phyloP scores from a whole-genome alignment of 148 eudicot species.

The Pouteria glomerata region DNA sequence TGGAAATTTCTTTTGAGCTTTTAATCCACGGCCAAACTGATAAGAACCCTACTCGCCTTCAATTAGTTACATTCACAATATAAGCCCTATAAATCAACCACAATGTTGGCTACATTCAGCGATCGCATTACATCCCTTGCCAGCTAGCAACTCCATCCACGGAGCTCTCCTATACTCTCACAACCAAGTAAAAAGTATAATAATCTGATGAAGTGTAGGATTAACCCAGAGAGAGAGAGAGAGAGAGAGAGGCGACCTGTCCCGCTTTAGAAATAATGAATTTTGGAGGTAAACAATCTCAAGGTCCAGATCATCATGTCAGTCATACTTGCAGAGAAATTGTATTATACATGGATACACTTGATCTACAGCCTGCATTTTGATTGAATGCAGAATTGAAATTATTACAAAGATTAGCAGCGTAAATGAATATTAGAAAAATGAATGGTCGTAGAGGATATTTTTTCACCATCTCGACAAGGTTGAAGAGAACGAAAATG shows the following conservation, averaged over 20 bases:
- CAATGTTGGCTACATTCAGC: too few species aligned
- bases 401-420: not conserved
- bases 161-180: too few species aligned
- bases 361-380: conserved; percentile 79
- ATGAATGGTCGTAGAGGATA: too few species aligned
- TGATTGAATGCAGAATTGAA: not conserved
- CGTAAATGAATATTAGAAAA: not conserved
- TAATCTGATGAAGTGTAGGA: too few species aligned
- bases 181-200: too few species aligned
- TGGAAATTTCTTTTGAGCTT: too few species aligned
- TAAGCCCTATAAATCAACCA: too few species aligned
- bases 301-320: conserved; percentile 7
- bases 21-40: too few species aligned
- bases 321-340: conserved; percentile 56
- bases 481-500: conserved; percentile 5
- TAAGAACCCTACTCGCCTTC: too few species aligned
- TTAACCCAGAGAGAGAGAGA: conserved; percentile 10
- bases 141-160: too few species aligned
- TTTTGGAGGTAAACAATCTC: not conserved
- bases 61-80: too few species aligned
- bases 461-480: not conserved
- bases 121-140: too few species aligned
- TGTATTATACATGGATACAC: conserved; percentile 75
- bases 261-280: conserved; percentile 1
- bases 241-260: not conserved